Evolutionary conservation across 257 asterid genomes (phyloP), one percentile per base, ranked within the genome.

Genomic region (Handroanthus guayacan): DNA sequence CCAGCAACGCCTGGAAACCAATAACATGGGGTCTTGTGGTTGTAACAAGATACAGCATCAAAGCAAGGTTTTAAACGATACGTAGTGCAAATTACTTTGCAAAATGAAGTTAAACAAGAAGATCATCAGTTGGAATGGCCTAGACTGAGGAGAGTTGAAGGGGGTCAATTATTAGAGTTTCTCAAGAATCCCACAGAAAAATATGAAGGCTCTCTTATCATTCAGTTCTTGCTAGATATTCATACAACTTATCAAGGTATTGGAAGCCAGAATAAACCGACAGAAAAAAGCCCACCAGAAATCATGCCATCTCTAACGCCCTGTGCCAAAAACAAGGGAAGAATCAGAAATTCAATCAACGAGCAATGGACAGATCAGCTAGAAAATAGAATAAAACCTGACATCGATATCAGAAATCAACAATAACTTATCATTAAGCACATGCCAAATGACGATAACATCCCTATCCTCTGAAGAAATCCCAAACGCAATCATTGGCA

Each of bases 161-260:
- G 14, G 62, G 55, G 11, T 34, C 5, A 74, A 74, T 69, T 74
- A 69, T 79, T 72, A 18, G 48, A 62, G 25, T 61, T 62, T 57
- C 48, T 69, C 69, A 44, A 47, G 58, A 37, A 78, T 25, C n/a
- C 62, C n/a, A 63, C 65, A 43, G 36, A 39, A 25, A 36, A 75
- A 60, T 12, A 60, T 55, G 12, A 34, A 55, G 14, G 69, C 52
- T 13, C 52, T 13, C 14, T 67, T 14, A 36, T 57, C 63, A 56
- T 57, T 47, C 62, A 58, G 48, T 41, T 78, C 74, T 74, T 52
- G 39, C 41, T 70, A 75, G 69, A 71, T 5, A 71, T 54, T 71
- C 78, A 71, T 71, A 71, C 81, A 80, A 36, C 3, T 39, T 39
- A 20, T 74, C 72, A 6, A 51, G 62, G 72, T 31, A 75, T 12